These are phyloP conservation scores for Anthoceros angustus DNA, from an alignment of 225 moss, liverwort and hornwort genomes.

Conservation along the genomic window DNA sequence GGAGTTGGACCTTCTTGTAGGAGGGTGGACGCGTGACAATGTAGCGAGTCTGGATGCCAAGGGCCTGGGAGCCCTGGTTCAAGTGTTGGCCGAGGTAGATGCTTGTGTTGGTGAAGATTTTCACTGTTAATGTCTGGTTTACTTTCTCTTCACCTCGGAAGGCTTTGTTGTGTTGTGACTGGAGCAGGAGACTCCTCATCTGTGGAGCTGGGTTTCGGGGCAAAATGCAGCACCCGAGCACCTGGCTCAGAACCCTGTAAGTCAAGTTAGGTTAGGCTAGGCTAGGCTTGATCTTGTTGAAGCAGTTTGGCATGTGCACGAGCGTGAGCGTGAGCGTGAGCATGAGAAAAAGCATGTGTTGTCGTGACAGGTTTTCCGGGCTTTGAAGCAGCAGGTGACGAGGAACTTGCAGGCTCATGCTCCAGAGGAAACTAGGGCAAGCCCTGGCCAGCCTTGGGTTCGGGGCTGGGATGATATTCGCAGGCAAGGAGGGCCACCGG, in stretches of 20 bases:
- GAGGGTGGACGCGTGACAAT: slow-evolving; percentile 83
- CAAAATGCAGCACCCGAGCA: slow-evolving; percentile 54
- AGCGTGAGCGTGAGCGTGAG: too few species aligned
- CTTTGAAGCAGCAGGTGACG: slow-evolving; percentile 18
- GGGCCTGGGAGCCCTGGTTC: slow-evolving; percentile 50
- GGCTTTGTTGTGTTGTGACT: neutral
- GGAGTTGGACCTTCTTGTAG: slow-evolving; percentile 86
- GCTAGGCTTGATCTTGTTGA: neutral
- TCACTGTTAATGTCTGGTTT: neutral
- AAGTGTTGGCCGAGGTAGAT: slow-evolving; percentile 67
- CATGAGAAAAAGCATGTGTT: too few species aligned
- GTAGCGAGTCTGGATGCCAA: slow-evolving; percentile 45
- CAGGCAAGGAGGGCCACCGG: slow-evolving; percentile 47
- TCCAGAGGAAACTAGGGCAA: slow-evolving; percentile 63
- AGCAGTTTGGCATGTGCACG: neutral
- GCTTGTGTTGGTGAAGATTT: neutral
- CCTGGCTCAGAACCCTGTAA: slow-evolving; percentile 53
- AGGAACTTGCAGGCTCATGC: slow-evolving; percentile 35
- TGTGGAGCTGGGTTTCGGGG: slow-evolving; percentile 90
- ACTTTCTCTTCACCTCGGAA: neutral
- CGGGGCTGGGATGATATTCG: slow-evolving; percentile 97
- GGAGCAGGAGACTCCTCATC: slow-evolving; percentile 81
- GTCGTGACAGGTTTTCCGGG: too few species aligned
- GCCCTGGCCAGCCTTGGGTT: slow-evolving; percentile 80
- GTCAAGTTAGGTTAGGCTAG: slow-evolving; percentile 2